Base-by-base conservation (phyloP, 352 stramenopile genomes). In the Globisporangium ultimum region DNA sequence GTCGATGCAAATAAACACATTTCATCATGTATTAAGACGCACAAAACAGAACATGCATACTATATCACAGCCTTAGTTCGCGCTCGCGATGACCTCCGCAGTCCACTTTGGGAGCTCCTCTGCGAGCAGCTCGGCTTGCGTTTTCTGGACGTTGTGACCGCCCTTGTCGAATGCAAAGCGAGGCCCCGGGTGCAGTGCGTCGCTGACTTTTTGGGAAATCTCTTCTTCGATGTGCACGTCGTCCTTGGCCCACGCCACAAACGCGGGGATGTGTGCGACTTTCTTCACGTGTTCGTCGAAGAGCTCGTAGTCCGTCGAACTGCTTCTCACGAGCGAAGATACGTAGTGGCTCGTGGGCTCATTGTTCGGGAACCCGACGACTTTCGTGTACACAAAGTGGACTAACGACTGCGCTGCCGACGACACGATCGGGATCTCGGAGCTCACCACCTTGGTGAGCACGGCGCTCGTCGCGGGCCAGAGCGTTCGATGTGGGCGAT, bases 161-260 rank as follows among this genome's bases (percentile, higher is more conserved):
- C 74, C 76, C 12, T 38, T 53, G 8, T 61, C 52, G 40, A 82
- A 84, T 28, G 63, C 54, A 28, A 83, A 56, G 34, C 69, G 74
- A 9, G 71, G 66, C 6, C 70, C 70, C 18, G 61, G 18, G n/a
- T 45, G 46, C 15, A 61, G 67, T n/a, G 66, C 54, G 20, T 83
- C 66, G 18, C 78, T 75, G 40, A 72, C 53, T 10, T 72, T 63
- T 13, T 63, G 59, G 14, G 74, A 78, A 43, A 91, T 74, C 17
- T 78, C 66, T 34, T 83, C 67, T 53, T 89, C 72, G 46, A 93
- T 87, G 18, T 89, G 70, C 6, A 58, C 61, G 58, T 93, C 81
- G 50, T 93, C 74, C 38, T 60, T 64, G 10, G 74, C 59, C 64
- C 67, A 83, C 9, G 71, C 63, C 17, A 82, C 49, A 48, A 87